A percentile compares a stretch with the other conserved stretches of the same genome.
Evolutionary conservation across 768 basidiomycete genomes (phyloP).

Genomic region (Kwoniella pini): DNA sequence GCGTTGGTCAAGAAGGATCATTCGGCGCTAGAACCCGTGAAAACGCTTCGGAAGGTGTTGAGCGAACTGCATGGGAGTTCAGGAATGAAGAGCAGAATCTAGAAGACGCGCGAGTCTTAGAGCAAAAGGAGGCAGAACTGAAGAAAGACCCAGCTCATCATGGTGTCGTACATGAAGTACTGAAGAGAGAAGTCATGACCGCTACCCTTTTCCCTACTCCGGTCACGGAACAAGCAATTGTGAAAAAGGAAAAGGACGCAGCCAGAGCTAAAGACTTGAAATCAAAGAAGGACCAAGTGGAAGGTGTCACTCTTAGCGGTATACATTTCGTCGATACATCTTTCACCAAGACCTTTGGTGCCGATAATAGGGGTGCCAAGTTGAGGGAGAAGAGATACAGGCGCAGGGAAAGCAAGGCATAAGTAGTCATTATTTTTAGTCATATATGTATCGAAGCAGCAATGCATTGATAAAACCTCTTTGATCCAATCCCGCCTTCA

Average conservation of each 20-base stretch:
- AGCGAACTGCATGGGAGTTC: slow-evolving; percentile 51
- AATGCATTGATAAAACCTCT: no score
- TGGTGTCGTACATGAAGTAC: slow-evolving; percentile 19
- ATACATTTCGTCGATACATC: slow-evolving; percentile 25
- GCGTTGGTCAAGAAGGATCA: slow-evolving; percentile 38
- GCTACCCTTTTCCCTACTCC: slow-evolving; percentile 22
- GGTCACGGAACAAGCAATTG: slow-evolving; percentile 12
- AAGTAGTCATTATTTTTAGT: no score
- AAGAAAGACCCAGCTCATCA: slow-evolving; percentile 21
- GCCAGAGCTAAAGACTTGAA: neutral
- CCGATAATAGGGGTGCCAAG: slow-evolving; percentile 13
- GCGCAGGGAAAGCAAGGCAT: slow-evolving; percentile 9
- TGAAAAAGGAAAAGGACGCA: slow-evolving; percentile 15
- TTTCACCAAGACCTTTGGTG: slow-evolving; percentile 4
- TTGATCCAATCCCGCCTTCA: no score
- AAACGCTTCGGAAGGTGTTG: slow-evolving; percentile 26
- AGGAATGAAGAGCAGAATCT: slow-evolving; percentile 34
- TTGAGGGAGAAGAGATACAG: slow-evolving; percentile 20
- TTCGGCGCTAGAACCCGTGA: slow-evolving; percentile 25
- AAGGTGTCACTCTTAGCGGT: slow-evolving; percentile 18
- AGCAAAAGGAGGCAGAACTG: slow-evolving; percentile 17
- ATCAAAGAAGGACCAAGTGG: slow-evolving; percentile 9
- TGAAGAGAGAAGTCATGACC: slow-evolving; percentile 19
- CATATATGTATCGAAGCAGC: no score
- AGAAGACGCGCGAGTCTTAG: slow-evolving; percentile 17